A percentile compares a stretch with the other conserved stretches of the same genome.
Evolutionary conservation across 768 basidiomycete genomes (phyloP).

Genomic region (Lactarius akahatsu): DNA sequence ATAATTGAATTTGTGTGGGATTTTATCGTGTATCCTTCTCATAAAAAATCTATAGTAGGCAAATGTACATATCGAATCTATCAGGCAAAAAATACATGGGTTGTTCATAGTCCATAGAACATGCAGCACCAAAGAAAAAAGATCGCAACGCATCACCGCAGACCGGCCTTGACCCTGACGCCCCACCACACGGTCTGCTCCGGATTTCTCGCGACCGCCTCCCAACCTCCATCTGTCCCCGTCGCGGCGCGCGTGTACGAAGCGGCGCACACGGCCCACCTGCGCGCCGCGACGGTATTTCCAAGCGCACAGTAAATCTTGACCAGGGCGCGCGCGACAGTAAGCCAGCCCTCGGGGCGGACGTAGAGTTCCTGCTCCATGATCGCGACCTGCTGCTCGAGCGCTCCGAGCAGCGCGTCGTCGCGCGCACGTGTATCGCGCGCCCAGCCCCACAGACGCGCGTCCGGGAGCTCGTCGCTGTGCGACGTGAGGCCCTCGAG

Average conservation of each 20-base stretch:
- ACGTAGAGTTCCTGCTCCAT: conserved; percentile 16
- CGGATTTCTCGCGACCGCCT: conserved; percentile 16
- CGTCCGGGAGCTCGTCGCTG: conserved; percentile 10
- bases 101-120: neutral
- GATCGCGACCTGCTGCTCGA: conserved; percentile 5
- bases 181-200: conserved; percentile 21
- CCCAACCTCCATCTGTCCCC: conserved; percentile 24
- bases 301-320: conserved; percentile 15
- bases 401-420: conserved; percentile 4
- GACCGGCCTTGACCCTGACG: conserved; percentile 1
- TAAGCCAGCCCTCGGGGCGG: conserved; percentile 13
- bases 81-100: neutral
- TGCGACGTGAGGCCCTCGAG: conserved; percentile 17
- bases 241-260: conserved; percentile 18
- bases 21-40: neutral
- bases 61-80: neutral
- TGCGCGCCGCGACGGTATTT: conserved; percentile 8
- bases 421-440: conserved; percentile 5
- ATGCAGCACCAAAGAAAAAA: neutral
- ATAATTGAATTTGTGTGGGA: neutral
- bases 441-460: conserved; percentile 15
- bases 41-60: neutral
- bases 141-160: neutral
- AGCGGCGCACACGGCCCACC: conserved; percentile 22
- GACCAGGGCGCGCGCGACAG: conserved; percentile 13